Evolutionary conservation across 805 yeast genomes (phyloP), one percentile per base, ranked within the genome.

Genomic region (Starmerella geochares): DNA sequence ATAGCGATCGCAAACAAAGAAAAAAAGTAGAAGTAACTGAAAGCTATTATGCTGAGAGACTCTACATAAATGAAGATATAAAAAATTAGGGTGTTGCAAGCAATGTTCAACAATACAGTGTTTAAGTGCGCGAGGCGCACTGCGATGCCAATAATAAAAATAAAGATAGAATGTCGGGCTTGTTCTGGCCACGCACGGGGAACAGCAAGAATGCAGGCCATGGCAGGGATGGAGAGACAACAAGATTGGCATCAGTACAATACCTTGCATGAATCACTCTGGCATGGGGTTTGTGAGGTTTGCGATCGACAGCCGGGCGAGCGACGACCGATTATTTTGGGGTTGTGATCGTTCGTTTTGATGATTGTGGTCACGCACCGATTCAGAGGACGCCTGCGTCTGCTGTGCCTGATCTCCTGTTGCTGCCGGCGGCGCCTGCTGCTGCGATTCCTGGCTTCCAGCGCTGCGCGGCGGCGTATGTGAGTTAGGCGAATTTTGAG

Each of bases 301-400:
- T 13, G 55, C 55, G n/a, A 52, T 52, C 13, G 55, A 52, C 28
- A 52, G 35, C 27, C 55, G 49, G 19, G 38, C 36, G 23, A 46
- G 37, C 38, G 49, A 46, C 29, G 49, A 20, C 27, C 33, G 48
- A 13, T 36, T 20, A 21, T 20, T 20, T 37, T 37, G 27, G 6
- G 47, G 37, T 13, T 31, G 43, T 28, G 47, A 43, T 20, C 21
- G 37, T 7, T 33, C 37, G 21, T 6, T 6, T 17, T n/a, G 21
- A 10, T n/a, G 13, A 13, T 2, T 2, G 20, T 17, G 21, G 37
- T 16, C 37, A 3, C 17, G 35, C 14, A 14, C 6, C 35, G 17
- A 8, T 8, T 14, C 35, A 10, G 37, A n/a, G 37, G 11, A n/a
- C 3, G 21, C 37, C 37, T n/a, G 37, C 37, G 19, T 3, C 37